phyloP scores from a whole-genome alignment of 345 rosid species.

The Hirschfeldia incana region DNA sequence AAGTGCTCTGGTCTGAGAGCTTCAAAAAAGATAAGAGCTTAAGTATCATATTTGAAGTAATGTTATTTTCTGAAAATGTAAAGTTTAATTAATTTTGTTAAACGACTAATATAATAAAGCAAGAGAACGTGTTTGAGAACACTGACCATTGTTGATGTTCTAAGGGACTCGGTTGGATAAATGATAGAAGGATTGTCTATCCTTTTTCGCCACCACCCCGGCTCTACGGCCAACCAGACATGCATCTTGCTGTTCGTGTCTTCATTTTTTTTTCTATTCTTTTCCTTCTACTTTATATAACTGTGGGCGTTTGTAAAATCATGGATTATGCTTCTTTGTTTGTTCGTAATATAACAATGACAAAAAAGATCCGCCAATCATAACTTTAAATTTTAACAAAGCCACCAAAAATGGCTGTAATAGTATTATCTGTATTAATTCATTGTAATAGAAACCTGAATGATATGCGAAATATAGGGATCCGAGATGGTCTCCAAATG shows the following conservation, averaged over 20 bases:
- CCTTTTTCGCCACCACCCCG: conserved; percentile 22
- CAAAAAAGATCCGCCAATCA: conserved; percentile 4
- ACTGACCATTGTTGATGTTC: too few relatives aligned
- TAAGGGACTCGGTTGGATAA: conserved; percentile 25
- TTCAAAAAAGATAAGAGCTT: too few relatives aligned
- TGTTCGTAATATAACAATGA: conserved; percentile 25
- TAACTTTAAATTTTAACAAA: conserved; percentile 14
- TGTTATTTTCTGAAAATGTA: too few relatives aligned
- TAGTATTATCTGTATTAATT: neutral
- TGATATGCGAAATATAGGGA: conserved; percentile 3
- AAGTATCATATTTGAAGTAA: too few relatives aligned
- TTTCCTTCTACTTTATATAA: neutral
- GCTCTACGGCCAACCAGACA: conserved; percentile 34
- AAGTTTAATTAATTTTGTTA: neutral
- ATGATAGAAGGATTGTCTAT: conserved; percentile 32
- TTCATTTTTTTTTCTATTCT: neutral
- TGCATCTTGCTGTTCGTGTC: conserved; percentile 37
- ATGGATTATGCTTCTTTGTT: conserved; percentile 36
- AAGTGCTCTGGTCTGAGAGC: too few relatives aligned
- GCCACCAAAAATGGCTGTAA: conserved; percentile 27
- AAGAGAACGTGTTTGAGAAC: too few relatives aligned
- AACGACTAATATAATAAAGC: too few relatives aligned
- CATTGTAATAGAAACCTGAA: neutral
- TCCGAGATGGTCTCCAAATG: neutral
- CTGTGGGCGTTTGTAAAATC: conserved; percentile 27